Percentiles rank a stretch among this genome's conserved stretches.
Conservation (phyloP, 192 early-diverging fungal genomes). For the Coemansia sp. region DNA sequence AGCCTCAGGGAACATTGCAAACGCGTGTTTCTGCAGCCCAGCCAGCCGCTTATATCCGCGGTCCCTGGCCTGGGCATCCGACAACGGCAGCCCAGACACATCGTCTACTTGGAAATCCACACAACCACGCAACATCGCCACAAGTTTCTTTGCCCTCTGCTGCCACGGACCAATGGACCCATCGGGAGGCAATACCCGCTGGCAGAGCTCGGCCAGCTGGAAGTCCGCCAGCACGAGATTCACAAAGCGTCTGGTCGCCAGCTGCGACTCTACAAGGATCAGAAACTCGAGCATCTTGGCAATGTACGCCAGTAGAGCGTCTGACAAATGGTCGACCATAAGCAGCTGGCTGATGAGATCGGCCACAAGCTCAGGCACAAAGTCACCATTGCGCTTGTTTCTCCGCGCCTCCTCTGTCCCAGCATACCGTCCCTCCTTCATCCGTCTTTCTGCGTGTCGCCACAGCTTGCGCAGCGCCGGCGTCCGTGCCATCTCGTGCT, state of each 20-base stretch:
- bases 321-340: background rate
- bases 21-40: slow-evolving; percentile 75
- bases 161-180: slow-evolving; percentile 34
- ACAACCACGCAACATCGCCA: slow-evolving; percentile 64
- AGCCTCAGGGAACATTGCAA: slow-evolving; percentile 63
- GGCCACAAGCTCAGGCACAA: slow-evolving; percentile 69
- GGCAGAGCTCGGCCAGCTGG: slow-evolving; percentile 60
- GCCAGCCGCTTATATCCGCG: slow-evolving; percentile 64
- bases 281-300: slow-evolving; percentile 83
- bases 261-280: slow-evolving; percentile 83
- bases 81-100: slow-evolving; percentile 75
- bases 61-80: slow-evolving; percentile 64
- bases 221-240: slow-evolving; percentile 80
- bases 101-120: slow-evolving; percentile 78
- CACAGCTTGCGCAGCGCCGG: slow-evolving; percentile 70
- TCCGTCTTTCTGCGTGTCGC: slow-evolving; percentile 57
- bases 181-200: slow-evolving; percentile 9
- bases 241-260: slow-evolving; percentile 90
- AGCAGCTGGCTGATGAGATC: slow-evolving; percentile 57
- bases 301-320: slow-evolving; percentile 56
- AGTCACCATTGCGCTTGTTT: slow-evolving; percentile 60
- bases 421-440: slow-evolving; percentile 14
- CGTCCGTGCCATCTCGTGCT: slow-evolving; percentile 62
- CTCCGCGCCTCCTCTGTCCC: slow-evolving; percentile 55
- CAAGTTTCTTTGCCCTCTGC: slow-evolving; percentile 67